Evolutionary conservation across 2,329 filamentous ascomycete genomes (phyloP), one percentile per base, ranked within the genome.

Genomic region (Mycogone perniciosa): DNA sequence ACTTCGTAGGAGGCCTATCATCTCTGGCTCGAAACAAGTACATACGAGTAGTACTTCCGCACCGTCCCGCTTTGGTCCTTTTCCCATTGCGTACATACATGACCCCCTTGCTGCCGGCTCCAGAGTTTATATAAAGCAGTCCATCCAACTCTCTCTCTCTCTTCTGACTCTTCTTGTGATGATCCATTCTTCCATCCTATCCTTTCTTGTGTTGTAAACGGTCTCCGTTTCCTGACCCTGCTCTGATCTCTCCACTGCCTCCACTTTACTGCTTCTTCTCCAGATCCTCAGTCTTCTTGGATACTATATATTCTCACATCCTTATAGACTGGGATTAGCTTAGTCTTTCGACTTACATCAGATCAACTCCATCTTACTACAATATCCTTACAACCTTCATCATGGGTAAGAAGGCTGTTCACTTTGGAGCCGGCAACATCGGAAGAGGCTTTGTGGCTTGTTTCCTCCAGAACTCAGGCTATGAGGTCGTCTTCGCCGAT

Each of bases 401-500:
- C 55, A 77, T 77, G 73, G 68, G 65, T 57, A 83, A 82, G 68
- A 89, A 86, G 67, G 88, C 88, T 59, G 81, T 92, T 67, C 88
- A 92, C 73, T 92, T 93, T 62, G 88, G 88, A 59, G 87, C 87
- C 62, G 88, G 88, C 66, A 92, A 92, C 71, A 92, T 93, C 65
- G 88, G 85, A 71, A 72, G 86, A 68, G 87, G 89, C 69, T 93
- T 93, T 61, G 88, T 93, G 50, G 89, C 86, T 63, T 89, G 89
- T 72, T 93, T 96, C 74, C 82, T 97, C 38, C 89, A 96, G 77
- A 86, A 95, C 71, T 93, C 91, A 9, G 91, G 89, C 67, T 99
- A 91, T 69, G 89, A 96, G 66, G 92, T 99, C 63, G 79, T 97
- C 74, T 97, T 99, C 65, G 86, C 95, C 61, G 93, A 99, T 76